A percentile compares a stretch with the other conserved stretches of the same genome.
These are phyloP conservation scores for Grigorovia yakushimaensis DNA, from an alignment of 805 yeast species.

Conservation along the genomic window DNA sequence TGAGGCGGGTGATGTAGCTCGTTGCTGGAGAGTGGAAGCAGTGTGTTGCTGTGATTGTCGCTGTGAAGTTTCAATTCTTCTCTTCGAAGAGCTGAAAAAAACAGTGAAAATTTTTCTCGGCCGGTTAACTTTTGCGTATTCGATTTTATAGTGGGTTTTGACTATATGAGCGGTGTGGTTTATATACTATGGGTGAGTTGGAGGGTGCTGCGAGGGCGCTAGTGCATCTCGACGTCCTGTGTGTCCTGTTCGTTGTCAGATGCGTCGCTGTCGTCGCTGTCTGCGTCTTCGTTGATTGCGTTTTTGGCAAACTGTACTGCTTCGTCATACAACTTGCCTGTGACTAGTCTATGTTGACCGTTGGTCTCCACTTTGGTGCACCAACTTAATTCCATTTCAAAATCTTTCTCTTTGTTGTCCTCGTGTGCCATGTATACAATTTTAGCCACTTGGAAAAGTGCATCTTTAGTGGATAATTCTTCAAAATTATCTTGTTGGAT, in stretches of 20 bases:
- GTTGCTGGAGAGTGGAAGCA: too few relatives aligned
- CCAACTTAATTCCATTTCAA: constrained; percentile 93
- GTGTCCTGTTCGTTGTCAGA: constrained; percentile 14
- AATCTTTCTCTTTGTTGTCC: constrained; percentile 94
- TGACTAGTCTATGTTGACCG: constrained; percentile 73
- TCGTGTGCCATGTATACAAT: constrained; percentile 92
- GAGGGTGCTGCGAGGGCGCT: too few relatives aligned
- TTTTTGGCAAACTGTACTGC: constrained; percentile 79
- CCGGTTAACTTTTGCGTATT: not conserved
- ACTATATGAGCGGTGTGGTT: too few relatives aligned
- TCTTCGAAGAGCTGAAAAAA: not conserved
- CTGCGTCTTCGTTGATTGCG: constrained; percentile 38
- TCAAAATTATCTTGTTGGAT: constrained; percentile 38
- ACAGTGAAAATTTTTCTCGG: not conserved
- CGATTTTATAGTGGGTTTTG: not conserved
- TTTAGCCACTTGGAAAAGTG: constrained; percentile 87
- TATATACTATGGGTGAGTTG: too few relatives aligned
- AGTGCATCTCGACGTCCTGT: not conserved
- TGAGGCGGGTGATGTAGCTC: too few relatives aligned
- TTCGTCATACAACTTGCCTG: constrained; percentile 67
- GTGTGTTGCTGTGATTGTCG: too few relatives aligned
- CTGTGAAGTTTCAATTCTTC: too few relatives aligned
- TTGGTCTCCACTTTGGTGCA: constrained; percentile 63
- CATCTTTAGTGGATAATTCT: constrained; percentile 58
- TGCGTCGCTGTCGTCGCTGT: constrained; percentile 13